phyloP scores from a whole-genome alignment of 306 rosid genomes.

The Hippophae gyantsensis region DNA sequence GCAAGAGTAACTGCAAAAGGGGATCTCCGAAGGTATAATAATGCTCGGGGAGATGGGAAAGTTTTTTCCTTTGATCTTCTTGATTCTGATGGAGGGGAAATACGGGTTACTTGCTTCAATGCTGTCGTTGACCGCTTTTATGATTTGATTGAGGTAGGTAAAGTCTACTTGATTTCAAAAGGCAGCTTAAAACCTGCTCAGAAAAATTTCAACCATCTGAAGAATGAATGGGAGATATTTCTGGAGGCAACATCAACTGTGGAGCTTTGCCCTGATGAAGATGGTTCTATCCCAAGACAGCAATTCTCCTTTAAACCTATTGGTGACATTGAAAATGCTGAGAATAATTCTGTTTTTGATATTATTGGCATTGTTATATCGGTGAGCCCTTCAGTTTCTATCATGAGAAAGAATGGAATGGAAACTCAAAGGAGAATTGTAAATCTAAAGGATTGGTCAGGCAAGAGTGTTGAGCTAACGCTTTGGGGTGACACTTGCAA shows the following conservation, averaged over 20 bases:
- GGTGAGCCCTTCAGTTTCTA: conserved; percentile 82
- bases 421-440: conserved; percentile 84
- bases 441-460: conserved; percentile 73
- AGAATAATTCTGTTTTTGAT: conserved; percentile 72
- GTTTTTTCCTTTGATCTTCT: conserved; percentile 94
- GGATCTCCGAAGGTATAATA: conserved; percentile 86
- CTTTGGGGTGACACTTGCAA: conserved; percentile 98
- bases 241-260: conserved; percentile 69
- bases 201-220: conserved; percentile 88
- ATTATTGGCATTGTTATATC: conserved; percentile 69
- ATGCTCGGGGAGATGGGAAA: conserved; percentile 96
- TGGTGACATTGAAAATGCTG: conserved; percentile 69
- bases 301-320: conserved; percentile 78
- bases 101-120: conserved; percentile 90
- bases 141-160: conserved; percentile 71
- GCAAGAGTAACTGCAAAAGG: conserved; percentile 98
- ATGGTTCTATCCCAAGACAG: conserved; percentile 81
- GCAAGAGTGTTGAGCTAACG: conserved; percentile 73
- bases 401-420: conserved; percentile 95
- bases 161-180: conserved; percentile 82
- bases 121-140: conserved; percentile 89
- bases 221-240: conserved; percentile 91
- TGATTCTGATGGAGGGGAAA: conserved; percentile 96
- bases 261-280: conserved; percentile 84
- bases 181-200: conserved; percentile 91